Percentiles rank a stretch among this genome's conserved stretches.
Conservation (phyloP, 2,329 filamentous ascomycete genomes). For the Fusarium camptoceras region DNA sequence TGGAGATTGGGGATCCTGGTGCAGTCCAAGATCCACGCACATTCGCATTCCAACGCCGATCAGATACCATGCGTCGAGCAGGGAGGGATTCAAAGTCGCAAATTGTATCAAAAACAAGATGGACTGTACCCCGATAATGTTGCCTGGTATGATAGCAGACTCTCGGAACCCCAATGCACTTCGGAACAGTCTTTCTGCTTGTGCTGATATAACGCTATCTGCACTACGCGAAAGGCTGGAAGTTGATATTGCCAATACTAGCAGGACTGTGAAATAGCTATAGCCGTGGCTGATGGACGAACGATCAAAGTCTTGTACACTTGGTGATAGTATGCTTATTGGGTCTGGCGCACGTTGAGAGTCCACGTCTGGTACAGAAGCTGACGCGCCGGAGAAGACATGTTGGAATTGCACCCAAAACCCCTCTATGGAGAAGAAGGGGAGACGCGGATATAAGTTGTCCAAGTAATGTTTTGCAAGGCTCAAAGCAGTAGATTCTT, state of each 20-base stretch:
- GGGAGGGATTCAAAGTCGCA: conserved; percentile 6
- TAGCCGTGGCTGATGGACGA: background rate
- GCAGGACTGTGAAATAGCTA: conserved; percentile 6
- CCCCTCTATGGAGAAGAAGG: conserved; percentile 17
- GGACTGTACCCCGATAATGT: background rate
- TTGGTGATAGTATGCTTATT: background rate
- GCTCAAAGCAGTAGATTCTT: background rate
- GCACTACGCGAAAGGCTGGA: conserved; percentile 15
- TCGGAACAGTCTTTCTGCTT: background rate
- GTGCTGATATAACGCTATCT: conserved; percentile 10
- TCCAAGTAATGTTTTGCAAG: conserved; percentile 6
- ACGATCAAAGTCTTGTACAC: background rate
- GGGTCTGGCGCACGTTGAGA: background rate
- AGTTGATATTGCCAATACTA: background rate
- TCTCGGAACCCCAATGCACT: conserved; percentile 1
- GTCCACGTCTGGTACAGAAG: background rate
- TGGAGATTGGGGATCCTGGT: conserved; percentile 5
- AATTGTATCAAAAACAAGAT: conserved; percentile 9
- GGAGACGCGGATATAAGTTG: conserved; percentile 7
- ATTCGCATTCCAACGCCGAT: conserved; percentile 17
- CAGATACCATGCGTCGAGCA: conserved; percentile 15
- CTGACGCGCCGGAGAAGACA: background rate
- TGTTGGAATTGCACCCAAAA: conserved; percentile 22
- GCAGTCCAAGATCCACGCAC: conserved; percentile 15
- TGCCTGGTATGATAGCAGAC: conserved; percentile 5